Conservation (phyloP, 1,284 basidiomycete species). For the Exobasidium cylindrosporum region DNA sequence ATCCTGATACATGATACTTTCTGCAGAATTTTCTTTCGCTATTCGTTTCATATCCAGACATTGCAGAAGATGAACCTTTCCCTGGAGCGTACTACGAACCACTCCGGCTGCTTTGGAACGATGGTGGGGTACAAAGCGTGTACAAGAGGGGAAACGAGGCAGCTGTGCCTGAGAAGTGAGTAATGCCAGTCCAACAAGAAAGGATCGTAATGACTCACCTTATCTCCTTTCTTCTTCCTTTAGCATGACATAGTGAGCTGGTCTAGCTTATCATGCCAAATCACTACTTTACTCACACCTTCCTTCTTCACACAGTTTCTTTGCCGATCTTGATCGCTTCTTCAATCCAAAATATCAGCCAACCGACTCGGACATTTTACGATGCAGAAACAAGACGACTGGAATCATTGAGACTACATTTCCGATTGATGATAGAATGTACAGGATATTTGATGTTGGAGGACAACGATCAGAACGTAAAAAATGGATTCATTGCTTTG, state of each 20-base stretch:
- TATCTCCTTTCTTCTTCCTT: background rate
- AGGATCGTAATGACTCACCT: conserved; percentile 1
- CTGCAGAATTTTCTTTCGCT: conserved; percentile 27
- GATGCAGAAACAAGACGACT: conserved; percentile 79
- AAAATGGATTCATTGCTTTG: conserved; percentile 62
- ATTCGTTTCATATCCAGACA: conserved; percentile 42
- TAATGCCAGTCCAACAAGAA: too few relatives aligned
- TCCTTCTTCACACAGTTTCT: conserved; percentile 61
- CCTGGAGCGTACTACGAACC: conserved; percentile 67
- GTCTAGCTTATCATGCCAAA: background rate
- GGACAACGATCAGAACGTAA: conserved; percentile 64
- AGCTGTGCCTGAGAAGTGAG: conserved; percentile 74
- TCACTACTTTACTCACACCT: background rate
- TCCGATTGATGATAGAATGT: conserved; percentile 56
- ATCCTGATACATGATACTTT: conserved; percentile 9
- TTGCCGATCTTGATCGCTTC: conserved; percentile 72
- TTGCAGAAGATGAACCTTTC: conserved; percentile 73
- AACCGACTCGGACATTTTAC: conserved; percentile 73
- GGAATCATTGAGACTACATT: conserved; percentile 93
- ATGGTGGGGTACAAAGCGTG: conserved; percentile 70
- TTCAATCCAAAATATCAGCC: conserved; percentile 71
- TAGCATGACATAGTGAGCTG: conserved; percentile 27
- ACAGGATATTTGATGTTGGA: conserved; percentile 77
- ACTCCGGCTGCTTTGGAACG: conserved; percentile 73
- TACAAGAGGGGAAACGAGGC: conserved; percentile 77